A percentile compares a stretch with the other conserved stretches of the same genome.
Evolutionary conservation across 2,329 filamentous ascomycete species (phyloP).

Genomic region (Penicillium sp.): DNA sequence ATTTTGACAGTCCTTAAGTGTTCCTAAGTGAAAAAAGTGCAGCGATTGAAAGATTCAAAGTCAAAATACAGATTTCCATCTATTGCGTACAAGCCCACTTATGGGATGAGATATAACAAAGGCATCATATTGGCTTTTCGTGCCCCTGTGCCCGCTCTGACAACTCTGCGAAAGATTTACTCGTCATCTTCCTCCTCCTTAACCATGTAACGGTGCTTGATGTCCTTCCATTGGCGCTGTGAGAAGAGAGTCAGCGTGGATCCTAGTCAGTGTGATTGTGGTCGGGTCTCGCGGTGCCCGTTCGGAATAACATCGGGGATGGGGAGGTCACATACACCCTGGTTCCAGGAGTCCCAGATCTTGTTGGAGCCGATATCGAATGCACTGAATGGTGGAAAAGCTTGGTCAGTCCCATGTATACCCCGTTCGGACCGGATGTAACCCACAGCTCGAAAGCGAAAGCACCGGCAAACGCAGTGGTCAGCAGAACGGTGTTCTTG

Average conservation of each 20-base stretch:
- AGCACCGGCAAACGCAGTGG: conserved; percentile 79
- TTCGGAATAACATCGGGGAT: background rate
- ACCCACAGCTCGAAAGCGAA: conserved; percentile 94
- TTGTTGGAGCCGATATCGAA: conserved; percentile 82
- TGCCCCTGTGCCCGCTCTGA: conserved; percentile 20
- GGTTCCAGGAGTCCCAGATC: conserved; percentile 89
- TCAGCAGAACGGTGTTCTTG: conserved; percentile 85
- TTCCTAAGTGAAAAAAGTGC: no score
- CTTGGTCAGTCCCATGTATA: conserved; percentile 20
- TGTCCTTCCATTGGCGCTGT: conserved; percentile 99
- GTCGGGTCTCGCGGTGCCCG: conserved; percentile 5
- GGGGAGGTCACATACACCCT: conserved; percentile 68
- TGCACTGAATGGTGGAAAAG: conserved; percentile 55
- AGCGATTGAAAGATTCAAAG: background rate
- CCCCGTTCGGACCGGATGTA: conserved; percentile 5
- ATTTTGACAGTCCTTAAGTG: no score
- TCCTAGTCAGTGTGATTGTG: background rate
- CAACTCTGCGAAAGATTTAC: conserved; percentile 24
- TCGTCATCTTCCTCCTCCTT: conserved; percentile 63
- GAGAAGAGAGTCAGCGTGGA: conserved; percentile 17
- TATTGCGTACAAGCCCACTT: conserved; percentile 27
- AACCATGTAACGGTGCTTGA: conserved; percentile 84
- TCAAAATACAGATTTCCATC: conserved; percentile 27
- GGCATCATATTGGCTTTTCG: conserved; percentile 19
- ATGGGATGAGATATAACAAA: conserved; percentile 24